Evolutionary conservation across 257 asterid genomes (phyloP), one percentile per base, ranked within the genome.

Genomic region (Forsythia viridissima): DNA sequence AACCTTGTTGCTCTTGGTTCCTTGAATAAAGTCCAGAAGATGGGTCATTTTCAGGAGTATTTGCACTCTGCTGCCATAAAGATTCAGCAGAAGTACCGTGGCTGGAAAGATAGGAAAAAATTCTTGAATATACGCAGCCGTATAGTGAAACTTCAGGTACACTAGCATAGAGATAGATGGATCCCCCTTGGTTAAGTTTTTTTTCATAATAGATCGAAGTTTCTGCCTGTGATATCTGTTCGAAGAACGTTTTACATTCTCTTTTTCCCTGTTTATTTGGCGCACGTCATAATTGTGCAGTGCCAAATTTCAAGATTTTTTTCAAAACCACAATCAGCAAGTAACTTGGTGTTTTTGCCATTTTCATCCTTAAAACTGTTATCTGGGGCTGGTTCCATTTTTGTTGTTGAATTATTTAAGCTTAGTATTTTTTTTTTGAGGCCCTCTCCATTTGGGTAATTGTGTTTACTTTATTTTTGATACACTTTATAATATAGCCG

Each of bases 51-150:
- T 73, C 79, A 82, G 67, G 59, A 77, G 79, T 82, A 77, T 65
- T 37, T 82, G 73, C 85, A 75, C 73, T 71, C 86, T 37, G 75
- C 84, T 72, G 81, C 86, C 41, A 65, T 72, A 40, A 71, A 52
- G 61, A 79, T 79, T 30, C 86, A 83, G 81, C 78, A 79, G 69
- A 83, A 79, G 61, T 75, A 75, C 65, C 79, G 73, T 65, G 81
- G 81, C 76, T 79, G 84, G 83, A 79, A 76, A 48, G 81, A 76
- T 34, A 79, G 86, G 70, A 83, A 77, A 79, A 83, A 83, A 39
- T 75, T 83, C 70, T 66, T 76, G 68, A 79, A 73, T 75, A 80
- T 79, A 46, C 76, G 78, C 15, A 63, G 37, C 38, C 79, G 70
- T 21, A 79, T 83, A 20, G 83, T 79, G 36, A 83, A 77, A 76